Percentiles rank a stretch among this genome's conserved stretches.
Evolutionary conservation across 192 early-diverging fungal genomes (phyloP).

Genomic region (Haplosporangium gracile): DNA sequence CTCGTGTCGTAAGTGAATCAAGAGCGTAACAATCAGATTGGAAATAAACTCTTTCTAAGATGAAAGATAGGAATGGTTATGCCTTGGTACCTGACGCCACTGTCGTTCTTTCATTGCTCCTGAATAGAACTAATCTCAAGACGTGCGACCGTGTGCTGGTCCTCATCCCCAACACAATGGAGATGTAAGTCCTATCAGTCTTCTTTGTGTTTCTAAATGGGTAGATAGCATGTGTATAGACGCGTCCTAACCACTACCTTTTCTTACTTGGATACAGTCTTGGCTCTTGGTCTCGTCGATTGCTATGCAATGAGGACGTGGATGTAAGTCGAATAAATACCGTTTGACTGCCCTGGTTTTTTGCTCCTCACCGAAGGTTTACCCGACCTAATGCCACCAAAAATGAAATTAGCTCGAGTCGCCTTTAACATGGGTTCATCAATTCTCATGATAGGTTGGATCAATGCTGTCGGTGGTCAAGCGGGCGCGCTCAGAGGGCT

Average conservation of each 20-base stretch:
- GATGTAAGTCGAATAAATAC: not conserved
- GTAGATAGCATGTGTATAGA: not conserved
- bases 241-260: not conserved
- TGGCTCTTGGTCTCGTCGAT: constrained; percentile 38
- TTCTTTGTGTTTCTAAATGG: not conserved
- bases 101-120: too few species aligned
- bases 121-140: constrained; percentile 14
- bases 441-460: constrained; percentile 2
- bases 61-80: not conserved
- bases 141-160: constrained; percentile 32
- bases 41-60: not conserved
- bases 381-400: not conserved
- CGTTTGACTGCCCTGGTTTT: not conserved
- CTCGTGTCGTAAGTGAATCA: constrained; percentile 29
- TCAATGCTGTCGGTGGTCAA: constrained; percentile 24
- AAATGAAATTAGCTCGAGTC: not conserved
- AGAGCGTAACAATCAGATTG: not conserved
- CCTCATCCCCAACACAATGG: constrained; percentile 25
- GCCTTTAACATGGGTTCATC: not conserved
- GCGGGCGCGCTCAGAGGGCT: constrained; percentile 25
- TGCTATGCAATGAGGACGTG: constrained; percentile 24
- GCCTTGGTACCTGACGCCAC: too few species aligned
- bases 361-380: not conserved
- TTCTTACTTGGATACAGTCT: constrained; percentile 8
- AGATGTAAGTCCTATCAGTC: constrained; percentile 11